These are phyloP conservation scores for Septoria petroselini DNA, from an alignment of 2,329 filamentous ascomycete species.

Conservation along the genomic window DNA sequence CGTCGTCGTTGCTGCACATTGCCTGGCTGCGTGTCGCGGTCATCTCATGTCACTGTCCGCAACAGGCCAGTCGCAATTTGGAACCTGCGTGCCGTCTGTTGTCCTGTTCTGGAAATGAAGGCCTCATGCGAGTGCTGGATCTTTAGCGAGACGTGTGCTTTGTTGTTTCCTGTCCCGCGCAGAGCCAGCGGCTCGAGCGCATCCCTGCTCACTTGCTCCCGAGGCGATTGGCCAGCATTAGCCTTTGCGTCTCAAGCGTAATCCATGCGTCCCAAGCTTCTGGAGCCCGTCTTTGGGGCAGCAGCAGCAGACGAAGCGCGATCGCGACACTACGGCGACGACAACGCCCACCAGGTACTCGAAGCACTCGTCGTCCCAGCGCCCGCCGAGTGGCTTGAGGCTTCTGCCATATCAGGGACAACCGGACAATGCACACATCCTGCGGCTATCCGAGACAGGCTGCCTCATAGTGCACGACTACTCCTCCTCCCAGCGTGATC, in stretches of 20 bases:
- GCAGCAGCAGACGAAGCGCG: neutral
- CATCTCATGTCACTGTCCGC: neutral
- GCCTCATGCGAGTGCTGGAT: conserved; percentile 2
- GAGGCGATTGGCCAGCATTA: conserved; percentile 11
- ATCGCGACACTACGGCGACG: neutral
- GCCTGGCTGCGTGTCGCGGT: neutral
- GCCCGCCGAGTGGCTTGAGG: neutral
- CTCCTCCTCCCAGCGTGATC: conserved; percentile 3
- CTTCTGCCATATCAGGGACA: neutral
- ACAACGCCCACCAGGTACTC: neutral
- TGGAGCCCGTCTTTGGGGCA: conserved; percentile 30
- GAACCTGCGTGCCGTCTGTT: conserved; percentile 8
- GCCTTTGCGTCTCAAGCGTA: conserved; percentile 7
- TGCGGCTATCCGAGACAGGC: neutral
- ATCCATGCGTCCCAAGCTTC: conserved; percentile 11
- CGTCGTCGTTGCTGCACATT: neutral
- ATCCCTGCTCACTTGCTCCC: conserved; percentile 8
- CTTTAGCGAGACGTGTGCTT: conserved; percentile 6
- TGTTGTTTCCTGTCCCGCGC: conserved; percentile 15
- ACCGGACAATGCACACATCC: no score
- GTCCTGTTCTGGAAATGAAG: conserved; percentile 25
- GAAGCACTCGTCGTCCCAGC: neutral
- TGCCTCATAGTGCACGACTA: neutral
- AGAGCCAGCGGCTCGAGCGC: conserved; percentile 10
- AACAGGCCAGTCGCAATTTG: neutral